These are phyloP conservation scores for Aspergillus fumigatus DNA, from an alignment of 2,329 filamentous ascomycete genomes.

Conservation along the genomic window DNA sequence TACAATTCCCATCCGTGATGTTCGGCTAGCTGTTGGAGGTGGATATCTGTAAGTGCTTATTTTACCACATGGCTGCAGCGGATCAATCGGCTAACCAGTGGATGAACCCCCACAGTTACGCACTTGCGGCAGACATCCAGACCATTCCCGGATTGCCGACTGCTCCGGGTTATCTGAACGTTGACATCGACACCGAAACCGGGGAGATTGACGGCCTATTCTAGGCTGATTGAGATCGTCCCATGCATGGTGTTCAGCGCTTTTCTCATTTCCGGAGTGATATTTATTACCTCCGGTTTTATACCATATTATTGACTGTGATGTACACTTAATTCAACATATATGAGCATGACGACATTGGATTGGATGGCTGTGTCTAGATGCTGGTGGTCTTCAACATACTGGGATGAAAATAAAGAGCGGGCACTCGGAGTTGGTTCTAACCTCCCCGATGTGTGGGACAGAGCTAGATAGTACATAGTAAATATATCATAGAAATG, in stretches of 20 bases:
- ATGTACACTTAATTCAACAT: slow-evolving; percentile 9
- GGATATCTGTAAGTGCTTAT: slow-evolving; percentile 68
- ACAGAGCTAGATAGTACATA: background rate
- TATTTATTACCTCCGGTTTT: background rate
- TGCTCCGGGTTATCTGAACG: slow-evolving; percentile 90
- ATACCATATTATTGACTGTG: background rate
- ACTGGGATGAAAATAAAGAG: background rate
- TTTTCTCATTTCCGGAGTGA: background rate
- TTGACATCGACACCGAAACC: slow-evolving; percentile 76
- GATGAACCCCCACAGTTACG: slow-evolving; percentile 56
- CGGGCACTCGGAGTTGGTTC: background rate
- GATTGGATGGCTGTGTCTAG: background rate
- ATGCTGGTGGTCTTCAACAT: slow-evolving; percentile 18
- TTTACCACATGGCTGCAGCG: slow-evolving; percentile 31
- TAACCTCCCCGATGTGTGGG: background rate
- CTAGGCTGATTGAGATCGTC: slow-evolving; percentile 45
- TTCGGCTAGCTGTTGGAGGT: slow-evolving; percentile 87
- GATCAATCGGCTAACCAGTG: slow-evolving; percentile 4
- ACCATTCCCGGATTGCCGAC: slow-evolving; percentile 95
- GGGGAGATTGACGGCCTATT: slow-evolving; percentile 86
- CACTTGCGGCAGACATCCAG: slow-evolving; percentile 93
- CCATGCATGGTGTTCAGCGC: background rate
- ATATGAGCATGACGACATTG: slow-evolving; percentile 5
- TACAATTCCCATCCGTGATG: slow-evolving; percentile 89
- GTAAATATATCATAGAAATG: background rate